Evolutionary conservation across 805 yeast genomes (phyloP), one percentile per base, ranked within the genome.

Genomic region (Myxozyma sirexii): DNA sequence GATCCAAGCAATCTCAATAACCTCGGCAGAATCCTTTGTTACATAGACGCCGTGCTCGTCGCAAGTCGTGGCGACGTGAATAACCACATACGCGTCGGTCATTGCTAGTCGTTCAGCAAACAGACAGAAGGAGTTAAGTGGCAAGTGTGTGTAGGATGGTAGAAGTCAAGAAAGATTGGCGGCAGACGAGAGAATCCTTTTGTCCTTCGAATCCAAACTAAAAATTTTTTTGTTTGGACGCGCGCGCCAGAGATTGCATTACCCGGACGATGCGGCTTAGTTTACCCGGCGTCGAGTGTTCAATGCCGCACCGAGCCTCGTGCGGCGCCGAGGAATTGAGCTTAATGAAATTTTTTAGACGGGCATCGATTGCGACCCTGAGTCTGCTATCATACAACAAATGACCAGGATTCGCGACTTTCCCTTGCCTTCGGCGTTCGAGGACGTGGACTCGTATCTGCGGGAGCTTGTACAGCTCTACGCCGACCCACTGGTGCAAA

Each of bases 1-100:
- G 29, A 80, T 73, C 88, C 93, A 90, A 2, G 88, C 83, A 15
- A 90, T 71, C 69, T 84, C 88, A 37, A 84, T 79, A 57, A 85
- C 77, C 71, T 86, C 91, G 3, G 86, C 79, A 33, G 88, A 79
- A 72, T 88, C 96, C 68, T 82, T 84, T 33, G 85, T 75, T 51
- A 83, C 81, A 66, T 81, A 80, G 31, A 78, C 78, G 33, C 83
- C 80, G 38, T 81, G 79, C 55, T 86, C 90, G 69, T 85, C 90
- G 64, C 86, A 82, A 21, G 91, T 86, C 39, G 88, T 82, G 54
- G 84, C 80, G 41, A 85, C 75, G 61, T 84, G 84, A 47, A 85
- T 74, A 56, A 84, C 84, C 66, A 87, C 82, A 70, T 82, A 86
- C 53, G 79, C 75, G 68, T 84, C 87, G 65, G 80, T 72, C 83